Evolutionary conservation across 495 filamentous ascomycete genomes (phyloP).

Genomic region (Pseudoneurospora amorphoporcata): DNA sequence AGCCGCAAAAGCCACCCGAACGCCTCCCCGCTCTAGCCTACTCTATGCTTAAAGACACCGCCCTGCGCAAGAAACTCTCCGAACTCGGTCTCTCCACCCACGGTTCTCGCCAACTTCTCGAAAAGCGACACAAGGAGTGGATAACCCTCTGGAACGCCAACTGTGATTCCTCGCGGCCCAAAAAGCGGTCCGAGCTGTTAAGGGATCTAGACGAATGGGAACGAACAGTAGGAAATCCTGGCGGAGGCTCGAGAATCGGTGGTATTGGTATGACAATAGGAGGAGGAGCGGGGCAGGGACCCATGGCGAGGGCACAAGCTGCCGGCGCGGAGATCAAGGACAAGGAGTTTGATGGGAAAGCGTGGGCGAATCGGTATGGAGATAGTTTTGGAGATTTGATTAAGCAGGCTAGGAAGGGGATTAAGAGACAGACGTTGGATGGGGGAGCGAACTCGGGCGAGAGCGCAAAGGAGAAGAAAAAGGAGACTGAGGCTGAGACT

Average conservation of each 20-base stretch:
- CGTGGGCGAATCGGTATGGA: slow-evolving; percentile 64
- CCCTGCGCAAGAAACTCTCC: slow-evolving; percentile 65
- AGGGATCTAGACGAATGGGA: slow-evolving; percentile 81
- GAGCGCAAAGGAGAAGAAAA: background rate
- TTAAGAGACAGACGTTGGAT: slow-evolving; percentile 3
- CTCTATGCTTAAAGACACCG: slow-evolving; percentile 63
- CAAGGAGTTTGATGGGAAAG: slow-evolving; percentile 73
- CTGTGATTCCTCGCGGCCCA: slow-evolving; percentile 68
- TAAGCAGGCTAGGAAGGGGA: slow-evolving; percentile 44
- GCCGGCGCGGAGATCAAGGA: slow-evolving; percentile 44
- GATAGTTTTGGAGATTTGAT: slow-evolving; percentile 67
- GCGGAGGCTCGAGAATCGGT: background rate
- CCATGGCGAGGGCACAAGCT: slow-evolving; percentile 14
- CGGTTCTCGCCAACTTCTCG: slow-evolving; percentile 56
- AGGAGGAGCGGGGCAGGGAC: background rate
- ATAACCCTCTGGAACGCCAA: slow-evolving; percentile 94
- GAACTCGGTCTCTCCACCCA: slow-evolving; percentile 71
- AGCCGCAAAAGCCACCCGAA: slow-evolving; percentile 17
- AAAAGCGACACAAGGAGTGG: slow-evolving; percentile 85
- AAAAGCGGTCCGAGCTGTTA: slow-evolving; percentile 58
- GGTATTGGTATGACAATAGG: background rate
- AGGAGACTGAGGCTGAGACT: background rate
- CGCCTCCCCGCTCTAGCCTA: slow-evolving; percentile 73
- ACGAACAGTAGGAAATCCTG: slow-evolving; percentile 48
- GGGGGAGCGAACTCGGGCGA: background rate